These are phyloP conservation scores for Alternaria gaisen DNA, from an alignment of 2,329 filamentous ascomycete species.

Conservation along the genomic window DNA sequence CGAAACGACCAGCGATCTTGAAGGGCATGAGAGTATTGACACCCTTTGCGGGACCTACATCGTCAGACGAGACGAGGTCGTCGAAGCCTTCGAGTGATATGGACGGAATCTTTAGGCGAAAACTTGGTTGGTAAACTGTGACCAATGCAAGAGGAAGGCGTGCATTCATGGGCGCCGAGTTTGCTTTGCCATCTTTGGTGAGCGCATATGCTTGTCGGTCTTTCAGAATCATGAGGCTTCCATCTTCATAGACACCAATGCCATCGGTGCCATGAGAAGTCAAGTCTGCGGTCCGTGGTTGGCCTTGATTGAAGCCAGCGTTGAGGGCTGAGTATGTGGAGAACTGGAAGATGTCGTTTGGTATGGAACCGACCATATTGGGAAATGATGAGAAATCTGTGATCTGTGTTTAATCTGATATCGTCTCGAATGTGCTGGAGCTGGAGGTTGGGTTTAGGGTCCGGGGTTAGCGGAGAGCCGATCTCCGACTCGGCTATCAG, in stretches of 20 bases:
- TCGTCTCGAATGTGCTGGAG: not conserved
- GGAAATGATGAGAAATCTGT: not conserved
- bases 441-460: constrained; percentile 3
- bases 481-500: constrained; percentile 17
- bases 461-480: constrained; percentile 20
- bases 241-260: constrained; percentile 54
- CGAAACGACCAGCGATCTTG: constrained; percentile 48
- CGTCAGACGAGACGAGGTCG: constrained; percentile 23
- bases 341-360: constrained; percentile 58
- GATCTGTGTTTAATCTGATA: not conserved
- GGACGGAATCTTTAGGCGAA: constrained; percentile 37
- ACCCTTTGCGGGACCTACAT: constrained; percentile 33
- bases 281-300: constrained; percentile 50
- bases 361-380: constrained; percentile 51
- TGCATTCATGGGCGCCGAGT: constrained; percentile 43
- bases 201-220: constrained; percentile 48
- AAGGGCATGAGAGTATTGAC: constrained; percentile 55
- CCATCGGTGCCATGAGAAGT: constrained; percentile 55
- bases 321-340: constrained; percentile 51
- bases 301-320: constrained; percentile 46
- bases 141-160: constrained; percentile 54
- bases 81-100: constrained; percentile 29
- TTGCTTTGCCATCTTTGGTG: constrained; percentile 40
- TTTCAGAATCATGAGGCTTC: constrained; percentile 50
- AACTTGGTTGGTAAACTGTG: constrained; percentile 51